Percentiles rank a stretch among this genome's conserved stretches.
Conservation (phyloP, 2,329 filamentous ascomycete species). For the Calonectria pseudoturangicola region DNA sequence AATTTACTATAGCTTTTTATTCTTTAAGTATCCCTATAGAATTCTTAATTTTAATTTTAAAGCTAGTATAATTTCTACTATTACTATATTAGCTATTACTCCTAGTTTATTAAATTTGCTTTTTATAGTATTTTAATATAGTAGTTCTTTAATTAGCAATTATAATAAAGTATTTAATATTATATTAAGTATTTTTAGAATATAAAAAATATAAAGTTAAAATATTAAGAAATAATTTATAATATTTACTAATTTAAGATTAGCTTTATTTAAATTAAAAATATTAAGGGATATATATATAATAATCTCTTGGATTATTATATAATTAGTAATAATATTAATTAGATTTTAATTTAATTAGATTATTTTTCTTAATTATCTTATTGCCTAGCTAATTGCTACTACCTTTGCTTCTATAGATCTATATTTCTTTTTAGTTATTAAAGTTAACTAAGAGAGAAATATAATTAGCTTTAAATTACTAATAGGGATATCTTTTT, state of each 20-base stretch:
- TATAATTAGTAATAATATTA: background rate
- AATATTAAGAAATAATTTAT: background rate
- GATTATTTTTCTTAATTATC: background rate
- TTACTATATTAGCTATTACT: background rate
- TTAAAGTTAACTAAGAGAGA: background rate
- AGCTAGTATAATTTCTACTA: background rate
- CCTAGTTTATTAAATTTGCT: background rate
- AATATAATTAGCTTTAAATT: background rate
- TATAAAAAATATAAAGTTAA: background rate
- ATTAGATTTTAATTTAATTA: background rate
- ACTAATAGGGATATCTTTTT: background rate
- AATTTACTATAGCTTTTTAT: background rate
- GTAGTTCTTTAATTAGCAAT: background rate
- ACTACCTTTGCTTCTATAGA: background rate
- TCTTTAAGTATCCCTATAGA: background rate
- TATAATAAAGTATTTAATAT: background rate
- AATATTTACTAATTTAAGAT: background rate
- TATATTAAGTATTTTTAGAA: background rate
- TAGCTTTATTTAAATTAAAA: background rate
- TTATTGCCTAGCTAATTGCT: background rate
- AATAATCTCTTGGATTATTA: background rate
- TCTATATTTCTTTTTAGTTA: background rate
- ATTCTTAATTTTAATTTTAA: background rate
- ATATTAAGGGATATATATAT: background rate
- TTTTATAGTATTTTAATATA: background rate